Evolutionary conservation across 768 basidiomycete species (phyloP).

Genomic region (Auriscalpium orientale): DNA sequence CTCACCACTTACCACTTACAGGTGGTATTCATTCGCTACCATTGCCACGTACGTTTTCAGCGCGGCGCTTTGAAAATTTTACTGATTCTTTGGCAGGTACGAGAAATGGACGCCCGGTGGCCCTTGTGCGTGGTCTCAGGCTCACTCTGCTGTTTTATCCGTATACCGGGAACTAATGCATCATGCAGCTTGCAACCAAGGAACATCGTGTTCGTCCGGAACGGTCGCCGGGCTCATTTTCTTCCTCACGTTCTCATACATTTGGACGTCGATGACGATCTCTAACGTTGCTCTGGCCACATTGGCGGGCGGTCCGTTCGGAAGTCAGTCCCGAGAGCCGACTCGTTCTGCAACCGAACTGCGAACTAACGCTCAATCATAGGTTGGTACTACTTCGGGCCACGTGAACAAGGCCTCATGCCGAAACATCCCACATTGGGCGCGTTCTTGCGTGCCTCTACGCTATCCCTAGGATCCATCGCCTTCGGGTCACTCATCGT

Average conservation of each 20-base stretch:
- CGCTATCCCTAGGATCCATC: conserved; percentile 74
- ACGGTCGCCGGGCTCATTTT: conserved; percentile 76
- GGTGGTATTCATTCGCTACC: conserved; percentile 72
- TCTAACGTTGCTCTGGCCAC: conserved; percentile 74
- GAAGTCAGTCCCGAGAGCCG: conserved; percentile 26
- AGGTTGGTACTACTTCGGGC: conserved; percentile 78
- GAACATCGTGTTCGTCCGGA: conserved; percentile 54
- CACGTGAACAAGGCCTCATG: conserved; percentile 56
- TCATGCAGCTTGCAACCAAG: conserved; percentile 39
- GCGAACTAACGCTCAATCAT: conserved; percentile 6
- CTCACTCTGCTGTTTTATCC: too few species aligned
- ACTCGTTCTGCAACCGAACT: not conserved
- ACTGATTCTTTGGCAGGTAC: conserved; percentile 24
- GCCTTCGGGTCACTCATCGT: conserved; percentile 83
- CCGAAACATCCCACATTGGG: conserved; percentile 65
- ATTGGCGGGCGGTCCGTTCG: conserved; percentile 73
- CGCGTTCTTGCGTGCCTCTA: conserved; percentile 68
- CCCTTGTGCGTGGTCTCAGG: conserved; percentile 39
- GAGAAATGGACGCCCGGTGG: conserved; percentile 74
- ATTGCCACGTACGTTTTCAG: conserved; percentile 55
- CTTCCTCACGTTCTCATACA: conserved; percentile 74
- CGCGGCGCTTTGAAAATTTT: not conserved
- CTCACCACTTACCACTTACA: conserved; percentile 15
- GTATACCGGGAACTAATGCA: too few species aligned
- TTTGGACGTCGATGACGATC: conserved; percentile 81